These are phyloP conservation scores for Sonneratia alba DNA, from an alignment of 345 rosid genomes.

Conservation along the genomic window DNA sequence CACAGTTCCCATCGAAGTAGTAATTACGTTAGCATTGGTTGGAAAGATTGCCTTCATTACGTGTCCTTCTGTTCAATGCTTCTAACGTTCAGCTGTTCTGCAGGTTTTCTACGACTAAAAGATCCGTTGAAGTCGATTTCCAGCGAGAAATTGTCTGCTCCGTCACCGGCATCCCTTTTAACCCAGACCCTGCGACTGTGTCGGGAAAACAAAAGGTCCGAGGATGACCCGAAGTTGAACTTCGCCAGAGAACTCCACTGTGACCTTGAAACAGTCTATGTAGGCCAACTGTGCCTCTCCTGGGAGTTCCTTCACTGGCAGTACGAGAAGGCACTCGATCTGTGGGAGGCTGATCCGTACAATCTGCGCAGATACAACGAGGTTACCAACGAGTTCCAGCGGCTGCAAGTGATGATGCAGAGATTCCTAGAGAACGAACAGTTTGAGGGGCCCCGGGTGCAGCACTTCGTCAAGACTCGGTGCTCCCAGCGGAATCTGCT, in stretches of 20 bases:
- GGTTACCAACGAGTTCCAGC: constrained; percentile 87
- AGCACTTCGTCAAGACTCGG: constrained; percentile 61
- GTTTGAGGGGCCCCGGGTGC: constrained; percentile 75
- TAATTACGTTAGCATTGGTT: background rate
- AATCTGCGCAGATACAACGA: constrained; percentile 51
- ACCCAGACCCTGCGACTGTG: constrained; percentile 35
- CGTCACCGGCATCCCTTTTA: constrained; percentile 33
- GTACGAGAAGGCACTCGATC: constrained; percentile 60
- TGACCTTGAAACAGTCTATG: constrained; percentile 74
- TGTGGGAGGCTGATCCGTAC: constrained; percentile 64
- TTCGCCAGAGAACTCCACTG: constrained; percentile 51
- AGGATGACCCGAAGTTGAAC: constrained; percentile 44
- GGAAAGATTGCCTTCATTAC: background rate
- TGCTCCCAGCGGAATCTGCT: constrained; percentile 66
- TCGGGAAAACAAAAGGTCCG: constrained; percentile 33
- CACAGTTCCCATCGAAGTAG: background rate
- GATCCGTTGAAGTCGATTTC: constrained; percentile 44
- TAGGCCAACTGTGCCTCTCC: constrained; percentile 93
- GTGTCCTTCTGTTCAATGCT: background rate
- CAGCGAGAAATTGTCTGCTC: constrained; percentile 23
- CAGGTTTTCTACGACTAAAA: constrained; percentile 69
- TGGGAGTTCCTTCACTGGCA: constrained; percentile 99
- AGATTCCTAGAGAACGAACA: constrained; percentile 82
- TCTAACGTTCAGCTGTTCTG: background rate
- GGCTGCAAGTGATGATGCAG: constrained; percentile 75